phyloP scores from a whole-genome alignment of 2,329 filamentous ascomycete species.

The Keithomyces neogunnii region DNA sequence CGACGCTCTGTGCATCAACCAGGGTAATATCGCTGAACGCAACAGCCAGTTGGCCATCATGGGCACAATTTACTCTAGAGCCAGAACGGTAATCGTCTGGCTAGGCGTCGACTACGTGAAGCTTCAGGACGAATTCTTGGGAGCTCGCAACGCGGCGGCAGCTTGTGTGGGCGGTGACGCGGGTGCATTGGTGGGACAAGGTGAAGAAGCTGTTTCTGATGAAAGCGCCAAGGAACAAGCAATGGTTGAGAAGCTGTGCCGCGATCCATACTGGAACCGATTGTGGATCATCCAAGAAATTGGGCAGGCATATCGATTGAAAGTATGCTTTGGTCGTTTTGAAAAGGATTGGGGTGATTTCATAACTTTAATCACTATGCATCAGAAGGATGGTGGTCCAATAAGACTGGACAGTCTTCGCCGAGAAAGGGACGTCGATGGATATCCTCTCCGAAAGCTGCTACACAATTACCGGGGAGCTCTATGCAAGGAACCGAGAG shows the following conservation, averaged over 20 bases:
- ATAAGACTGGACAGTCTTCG: conserved; percentile 11
- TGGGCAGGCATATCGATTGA: conserved; percentile 12
- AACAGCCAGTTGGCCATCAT: conserved; percentile 10
- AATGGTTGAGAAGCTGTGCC: not conserved
- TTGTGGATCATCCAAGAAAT: conserved; percentile 19
- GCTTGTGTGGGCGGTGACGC: not conserved
- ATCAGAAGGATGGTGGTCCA: conserved; percentile 8
- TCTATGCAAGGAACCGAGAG: conserved; percentile 18
- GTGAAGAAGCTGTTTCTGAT: not conserved
- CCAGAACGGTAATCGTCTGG: conserved; percentile 10
- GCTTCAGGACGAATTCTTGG: not conserved
- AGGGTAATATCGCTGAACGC: conserved; percentile 7
- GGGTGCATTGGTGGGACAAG: not conserved
- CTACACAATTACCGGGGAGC: conserved; percentile 15
- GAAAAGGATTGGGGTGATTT: conserved; percentile 11
- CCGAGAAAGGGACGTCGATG: not conserved
- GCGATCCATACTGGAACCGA: not conserved
- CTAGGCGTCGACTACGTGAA: conserved; percentile 2
- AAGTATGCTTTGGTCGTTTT: conserved; percentile 14
- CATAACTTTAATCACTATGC: conserved; percentile 9
- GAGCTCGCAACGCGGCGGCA: not conserved
- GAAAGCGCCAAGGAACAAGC: not conserved
- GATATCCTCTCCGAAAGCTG: conserved; percentile 6
- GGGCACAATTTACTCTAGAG: conserved; percentile 8
- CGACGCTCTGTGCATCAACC: conserved; percentile 13